Conservation (phyloP, 805 yeast genomes). For the Candida ortonii region DNA sequence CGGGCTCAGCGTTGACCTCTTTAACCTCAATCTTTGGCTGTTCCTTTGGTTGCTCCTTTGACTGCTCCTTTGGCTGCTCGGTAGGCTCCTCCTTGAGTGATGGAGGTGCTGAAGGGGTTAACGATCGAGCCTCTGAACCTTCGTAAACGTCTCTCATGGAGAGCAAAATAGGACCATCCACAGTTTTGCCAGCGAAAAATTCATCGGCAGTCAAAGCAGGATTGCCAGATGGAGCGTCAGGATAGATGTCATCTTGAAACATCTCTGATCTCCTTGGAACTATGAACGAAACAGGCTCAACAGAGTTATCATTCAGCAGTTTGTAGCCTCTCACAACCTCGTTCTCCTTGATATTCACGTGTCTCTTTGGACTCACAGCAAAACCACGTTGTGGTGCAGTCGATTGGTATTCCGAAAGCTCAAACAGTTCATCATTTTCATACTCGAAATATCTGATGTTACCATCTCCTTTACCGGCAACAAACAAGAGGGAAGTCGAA, state of each 20-base stretch:
- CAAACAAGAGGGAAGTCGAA: constrained; percentile 70
- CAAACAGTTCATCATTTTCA: constrained; percentile 76
- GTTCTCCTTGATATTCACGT: constrained; percentile 74
- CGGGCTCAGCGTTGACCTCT: constrained; percentile 2
- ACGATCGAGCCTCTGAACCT: constrained; percentile 59
- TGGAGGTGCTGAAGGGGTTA: constrained; percentile 31
- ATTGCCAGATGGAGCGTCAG: constrained; percentile 78
- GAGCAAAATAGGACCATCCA: constrained; percentile 79
- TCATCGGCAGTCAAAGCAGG: constrained; percentile 80
- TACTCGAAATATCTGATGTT: constrained; percentile 92
- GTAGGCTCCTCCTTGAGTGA: constrained; percentile 23
- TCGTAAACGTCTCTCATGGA: constrained; percentile 76
- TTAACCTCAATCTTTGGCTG: constrained; percentile 1
- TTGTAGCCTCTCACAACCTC: constrained; percentile 83
- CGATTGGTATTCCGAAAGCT: constrained; percentile 85
- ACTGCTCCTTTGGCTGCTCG: constrained; percentile 1
- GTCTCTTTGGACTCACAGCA: constrained; percentile 82
- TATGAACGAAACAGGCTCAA: constrained; percentile 89
- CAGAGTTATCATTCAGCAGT: constrained; percentile 76
- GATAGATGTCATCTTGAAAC: constrained; percentile 90
- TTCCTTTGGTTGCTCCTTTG: constrained; percentile 27
- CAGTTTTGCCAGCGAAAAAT: constrained; percentile 74
- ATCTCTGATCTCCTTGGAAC: constrained; percentile 94
- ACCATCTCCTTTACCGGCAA: constrained; percentile 98
- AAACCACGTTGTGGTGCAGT: constrained; percentile 95